Conservation (phyloP, 352 stramenopile genomes). For the Pilasporangium apinafurcum region DNA sequence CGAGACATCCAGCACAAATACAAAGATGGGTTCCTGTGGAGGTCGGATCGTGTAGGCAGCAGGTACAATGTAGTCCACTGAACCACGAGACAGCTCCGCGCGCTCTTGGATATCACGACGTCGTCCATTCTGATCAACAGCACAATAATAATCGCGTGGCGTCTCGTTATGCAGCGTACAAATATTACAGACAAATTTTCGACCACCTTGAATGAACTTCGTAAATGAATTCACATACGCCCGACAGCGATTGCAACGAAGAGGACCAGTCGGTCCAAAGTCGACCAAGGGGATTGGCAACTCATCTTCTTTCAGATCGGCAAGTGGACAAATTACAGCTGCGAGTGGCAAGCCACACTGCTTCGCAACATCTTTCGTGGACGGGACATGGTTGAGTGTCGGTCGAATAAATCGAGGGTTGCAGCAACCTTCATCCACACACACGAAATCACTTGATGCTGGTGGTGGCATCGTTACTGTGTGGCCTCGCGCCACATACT, state of each 20-base stretch:
- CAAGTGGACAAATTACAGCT: constrained; percentile 79
- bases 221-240: constrained; percentile 88
- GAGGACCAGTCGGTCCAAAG: constrained; percentile 70
- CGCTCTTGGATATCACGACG: constrained; percentile 77
- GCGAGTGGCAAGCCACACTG: constrained; percentile 74
- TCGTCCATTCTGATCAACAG: constrained; percentile 78
- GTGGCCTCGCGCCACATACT: constrained; percentile 75
- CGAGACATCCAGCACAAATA: constrained; percentile 86
- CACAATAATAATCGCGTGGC: constrained; percentile 83
- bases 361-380: constrained; percentile 68
- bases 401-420: constrained; percentile 88
- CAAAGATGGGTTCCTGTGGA: constrained; percentile 80
- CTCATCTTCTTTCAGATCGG: constrained; percentile 76
- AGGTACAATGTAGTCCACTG: constrained; percentile 83
- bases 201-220: constrained; percentile 78
- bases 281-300: constrained; percentile 81
- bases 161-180: constrained; percentile 82
- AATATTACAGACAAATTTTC: constrained; percentile 89
- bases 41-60: constrained; percentile 76
- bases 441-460: constrained; percentile 76
- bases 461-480: constrained; percentile 78
- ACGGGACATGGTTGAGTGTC: constrained; percentile 80
- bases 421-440: constrained; percentile 80
- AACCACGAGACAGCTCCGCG: constrained; percentile 72
- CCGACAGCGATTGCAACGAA: constrained; percentile 79